Evolutionary conservation across 2,329 filamentous ascomycete species (phyloP).

Genomic region (Apiospora saccharicola): DNA sequence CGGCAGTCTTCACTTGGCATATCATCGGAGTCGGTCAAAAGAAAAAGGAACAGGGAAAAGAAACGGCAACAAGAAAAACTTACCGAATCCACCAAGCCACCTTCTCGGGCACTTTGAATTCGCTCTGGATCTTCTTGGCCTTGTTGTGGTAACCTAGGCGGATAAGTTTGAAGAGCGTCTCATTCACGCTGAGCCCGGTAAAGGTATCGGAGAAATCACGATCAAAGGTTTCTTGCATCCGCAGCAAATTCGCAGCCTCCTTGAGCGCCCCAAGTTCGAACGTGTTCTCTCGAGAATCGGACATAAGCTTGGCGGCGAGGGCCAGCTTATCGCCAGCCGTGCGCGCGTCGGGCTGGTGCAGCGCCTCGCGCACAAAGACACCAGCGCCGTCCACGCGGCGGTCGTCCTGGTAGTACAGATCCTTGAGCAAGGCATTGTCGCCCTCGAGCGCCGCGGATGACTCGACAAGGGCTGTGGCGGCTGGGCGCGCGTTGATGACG

Average conservation of each 20-base stretch:
- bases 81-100: slow-evolving; percentile 84
- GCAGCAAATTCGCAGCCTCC: slow-evolving; percentile 80
- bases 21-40: background rate
- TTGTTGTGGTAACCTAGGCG: slow-evolving; percentile 82
- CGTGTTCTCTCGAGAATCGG: slow-evolving; percentile 80
- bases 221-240: slow-evolving; percentile 87
- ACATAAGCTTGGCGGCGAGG: slow-evolving; percentile 82
- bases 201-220: slow-evolving; percentile 82
- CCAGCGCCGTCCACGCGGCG: slow-evolving; percentile 86
- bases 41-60: background rate
- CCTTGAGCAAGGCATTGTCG: slow-evolving; percentile 86
- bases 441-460: slow-evolving; percentile 73
- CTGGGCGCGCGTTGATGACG: slow-evolving; percentile 83
- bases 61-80: slow-evolving; percentile 33
- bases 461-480: slow-evolving; percentile 90
- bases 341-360: slow-evolving; percentile 73
- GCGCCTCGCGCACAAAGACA: slow-evolving; percentile 84
- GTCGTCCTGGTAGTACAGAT: slow-evolving; percentile 97
- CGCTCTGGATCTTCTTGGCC: slow-evolving; percentile 85
- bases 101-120: slow-evolving; percentile 93
- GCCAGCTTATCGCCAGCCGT: slow-evolving; percentile 85
- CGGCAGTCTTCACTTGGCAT: background rate
- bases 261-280: slow-evolving; percentile 79
- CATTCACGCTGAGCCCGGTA: slow-evolving; percentile 84
- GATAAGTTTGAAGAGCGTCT: slow-evolving; percentile 90